Percentiles rank a stretch among this genome's conserved stretches.
Evolutionary conservation across 2,329 filamentous ascomycete genomes (phyloP).

Genomic region (Trichophyton rubrum): DNA sequence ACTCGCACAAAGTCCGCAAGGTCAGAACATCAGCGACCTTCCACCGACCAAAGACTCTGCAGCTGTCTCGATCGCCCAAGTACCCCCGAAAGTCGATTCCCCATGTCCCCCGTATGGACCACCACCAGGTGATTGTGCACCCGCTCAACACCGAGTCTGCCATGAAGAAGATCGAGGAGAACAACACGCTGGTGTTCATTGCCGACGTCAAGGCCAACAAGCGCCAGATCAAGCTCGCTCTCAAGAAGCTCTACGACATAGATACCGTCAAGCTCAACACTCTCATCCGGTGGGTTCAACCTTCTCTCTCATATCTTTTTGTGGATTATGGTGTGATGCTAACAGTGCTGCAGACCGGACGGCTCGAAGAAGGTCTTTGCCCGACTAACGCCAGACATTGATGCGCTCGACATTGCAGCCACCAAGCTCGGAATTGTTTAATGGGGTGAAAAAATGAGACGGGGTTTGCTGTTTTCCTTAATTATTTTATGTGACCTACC

Average conservation of each 20-base stretch:
- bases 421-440: constrained; percentile 98
- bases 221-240: constrained; percentile 93
- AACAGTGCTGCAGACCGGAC: constrained; percentile 54
- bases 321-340: background rate
- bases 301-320: background rate
- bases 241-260: constrained; percentile 99
- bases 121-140: constrained; percentile 95
- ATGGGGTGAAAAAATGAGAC: constrained; percentile 9
- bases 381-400: constrained; percentile 88
- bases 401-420: constrained; percentile 97
- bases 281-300: constrained; percentile 65
- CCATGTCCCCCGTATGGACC: constrained; percentile 81
- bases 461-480: constrained; percentile 7
- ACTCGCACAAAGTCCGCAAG: constrained; percentile 83
- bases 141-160: constrained; percentile 98
- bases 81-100: constrained; percentile 94
- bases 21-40: constrained; percentile 86
- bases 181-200: constrained; percentile 99
- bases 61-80: constrained; percentile 80
- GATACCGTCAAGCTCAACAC: constrained; percentile 99
- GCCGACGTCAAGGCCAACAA: constrained; percentile 98
- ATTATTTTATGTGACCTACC: constrained; percentile 6
- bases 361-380: constrained; percentile 98
- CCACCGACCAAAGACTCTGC: constrained; percentile 94
- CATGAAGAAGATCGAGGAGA: constrained; percentile 99